Evolutionary conservation across 2,329 filamentous ascomycete genomes (phyloP).

Genomic region (Verticillium longisporum): DNA sequence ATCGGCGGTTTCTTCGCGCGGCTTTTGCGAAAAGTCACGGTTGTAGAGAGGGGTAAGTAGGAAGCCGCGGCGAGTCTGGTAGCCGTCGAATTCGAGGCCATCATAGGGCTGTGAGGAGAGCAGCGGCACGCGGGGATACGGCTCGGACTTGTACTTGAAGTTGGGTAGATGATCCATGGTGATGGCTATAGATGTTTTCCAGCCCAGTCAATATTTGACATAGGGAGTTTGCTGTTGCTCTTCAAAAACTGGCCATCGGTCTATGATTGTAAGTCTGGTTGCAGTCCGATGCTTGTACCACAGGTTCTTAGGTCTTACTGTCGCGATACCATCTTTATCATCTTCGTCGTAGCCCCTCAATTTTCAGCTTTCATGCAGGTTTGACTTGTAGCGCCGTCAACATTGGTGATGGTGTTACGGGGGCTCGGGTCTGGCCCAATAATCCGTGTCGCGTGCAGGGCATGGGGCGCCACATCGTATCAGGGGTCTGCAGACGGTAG

Average conservation of each 20-base stretch:
- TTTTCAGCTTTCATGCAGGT: neutral
- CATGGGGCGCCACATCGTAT: neutral
- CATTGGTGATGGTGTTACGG: neutral
- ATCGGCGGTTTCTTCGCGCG: neutral
- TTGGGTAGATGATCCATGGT: neutral
- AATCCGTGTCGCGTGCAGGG: neutral
- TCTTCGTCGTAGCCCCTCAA: neutral
- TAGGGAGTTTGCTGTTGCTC: neutral
- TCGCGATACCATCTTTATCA: neutral
- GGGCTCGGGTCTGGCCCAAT: neutral
- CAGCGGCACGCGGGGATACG: neutral
- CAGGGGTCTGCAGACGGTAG: neutral
- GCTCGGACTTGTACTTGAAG: neutral
- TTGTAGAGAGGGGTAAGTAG: neutral
- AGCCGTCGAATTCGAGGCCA: neutral
- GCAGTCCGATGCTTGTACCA: neutral
- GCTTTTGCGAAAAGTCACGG: neutral
- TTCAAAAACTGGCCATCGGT: neutral
- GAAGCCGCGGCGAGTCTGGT: neutral
- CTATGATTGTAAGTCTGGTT: too few relatives aligned
- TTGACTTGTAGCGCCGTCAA: neutral
- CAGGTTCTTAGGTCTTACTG: neutral
- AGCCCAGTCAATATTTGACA: too few relatives aligned
- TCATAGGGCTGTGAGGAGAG: neutral
- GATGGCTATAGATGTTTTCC: neutral